These are phyloP conservation scores for Physcomitrellopsis africana DNA, from an alignment of 225 moss, liverwort and hornwort species.

Conservation along the genomic window DNA sequence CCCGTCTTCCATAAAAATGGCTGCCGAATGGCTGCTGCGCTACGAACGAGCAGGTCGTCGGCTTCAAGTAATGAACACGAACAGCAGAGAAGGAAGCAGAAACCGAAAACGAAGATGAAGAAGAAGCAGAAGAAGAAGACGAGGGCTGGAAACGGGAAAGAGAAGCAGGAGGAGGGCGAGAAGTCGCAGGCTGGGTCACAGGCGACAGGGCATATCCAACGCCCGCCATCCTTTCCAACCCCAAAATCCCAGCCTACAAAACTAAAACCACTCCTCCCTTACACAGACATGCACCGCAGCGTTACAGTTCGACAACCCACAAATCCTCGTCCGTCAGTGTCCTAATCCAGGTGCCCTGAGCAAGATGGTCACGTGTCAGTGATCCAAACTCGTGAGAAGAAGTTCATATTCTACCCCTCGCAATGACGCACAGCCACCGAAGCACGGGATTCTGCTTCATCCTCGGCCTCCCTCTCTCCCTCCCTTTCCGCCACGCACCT, in stretches of 20 bases:
- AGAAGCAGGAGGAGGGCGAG: neutral
- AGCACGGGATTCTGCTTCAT: too few species aligned
- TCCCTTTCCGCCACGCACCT: too few species aligned
- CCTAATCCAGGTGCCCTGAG: too few species aligned
- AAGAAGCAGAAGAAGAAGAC: neutral
- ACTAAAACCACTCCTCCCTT: too few species aligned
- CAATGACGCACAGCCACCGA: too few species aligned
- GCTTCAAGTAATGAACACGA: neutral
- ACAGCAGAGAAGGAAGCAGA: constrained; percentile 17
- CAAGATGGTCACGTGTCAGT: too few species aligned
- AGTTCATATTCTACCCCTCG: too few species aligned
- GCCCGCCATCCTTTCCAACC: constrained; percentile 29
- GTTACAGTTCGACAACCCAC: too few species aligned
- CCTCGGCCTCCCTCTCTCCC: too few species aligned
- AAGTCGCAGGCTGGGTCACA: constrained; percentile 25
- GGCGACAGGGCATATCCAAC: constrained; percentile 40
- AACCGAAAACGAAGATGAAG: constrained; percentile 12
- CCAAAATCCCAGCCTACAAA: neutral
- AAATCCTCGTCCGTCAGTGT: too few species aligned
- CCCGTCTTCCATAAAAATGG: constrained; percentile 25
- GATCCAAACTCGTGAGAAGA: too few species aligned
- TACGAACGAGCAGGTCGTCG: constrained; percentile 12
- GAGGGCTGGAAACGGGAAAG: constrained; percentile 10
- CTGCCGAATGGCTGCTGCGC: constrained; percentile 24
- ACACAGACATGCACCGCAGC: too few species aligned